phyloP scores from a whole-genome alignment of 805 yeast genomes.

The Pichia scutulata region DNA sequence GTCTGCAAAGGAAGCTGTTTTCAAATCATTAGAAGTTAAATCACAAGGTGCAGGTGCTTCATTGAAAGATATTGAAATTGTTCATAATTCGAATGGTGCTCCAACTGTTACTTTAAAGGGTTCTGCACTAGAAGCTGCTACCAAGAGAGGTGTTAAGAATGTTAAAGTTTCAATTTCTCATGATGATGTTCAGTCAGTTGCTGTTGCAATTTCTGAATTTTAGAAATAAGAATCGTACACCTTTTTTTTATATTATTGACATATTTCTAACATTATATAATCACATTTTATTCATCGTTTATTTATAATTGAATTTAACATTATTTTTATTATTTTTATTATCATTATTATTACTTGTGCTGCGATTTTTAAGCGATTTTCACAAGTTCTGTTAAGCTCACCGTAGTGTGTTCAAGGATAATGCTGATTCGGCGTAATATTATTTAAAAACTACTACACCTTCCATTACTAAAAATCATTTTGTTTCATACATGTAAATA shows the following conservation, averaged over 20 bases:
- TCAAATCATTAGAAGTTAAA: slow-evolving; percentile 85
- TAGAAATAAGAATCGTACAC: slow-evolving; percentile 18
- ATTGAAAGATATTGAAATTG: slow-evolving; percentile 82
- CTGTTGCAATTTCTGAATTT: slow-evolving; percentile 78
- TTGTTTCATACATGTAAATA: no score
- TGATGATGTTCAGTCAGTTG: slow-evolving; percentile 95
- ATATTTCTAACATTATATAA: no score
- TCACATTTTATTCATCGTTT: no score
- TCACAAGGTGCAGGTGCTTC: slow-evolving; percentile 95
- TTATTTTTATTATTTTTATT: no score
- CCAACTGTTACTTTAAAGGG: slow-evolving; percentile 78
- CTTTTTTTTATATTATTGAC: background rate
- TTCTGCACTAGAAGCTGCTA: slow-evolving; percentile 67
- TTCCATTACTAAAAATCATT: no score
- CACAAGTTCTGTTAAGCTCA: no score
- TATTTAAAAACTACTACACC: no score
- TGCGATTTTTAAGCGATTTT: no score
- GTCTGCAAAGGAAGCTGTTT: slow-evolving; percentile 99
- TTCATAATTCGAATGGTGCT: slow-evolving; percentile 64
- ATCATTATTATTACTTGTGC: no score
- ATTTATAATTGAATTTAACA: background rate
- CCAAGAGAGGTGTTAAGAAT: slow-evolving; percentile 53
- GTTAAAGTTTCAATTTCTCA: slow-evolving; percentile 91
- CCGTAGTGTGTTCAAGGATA: no score
- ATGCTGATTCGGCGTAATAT: no score